Conservation (phyloP, 257 asterid species). For the Verbascum thapsus region DNA sequence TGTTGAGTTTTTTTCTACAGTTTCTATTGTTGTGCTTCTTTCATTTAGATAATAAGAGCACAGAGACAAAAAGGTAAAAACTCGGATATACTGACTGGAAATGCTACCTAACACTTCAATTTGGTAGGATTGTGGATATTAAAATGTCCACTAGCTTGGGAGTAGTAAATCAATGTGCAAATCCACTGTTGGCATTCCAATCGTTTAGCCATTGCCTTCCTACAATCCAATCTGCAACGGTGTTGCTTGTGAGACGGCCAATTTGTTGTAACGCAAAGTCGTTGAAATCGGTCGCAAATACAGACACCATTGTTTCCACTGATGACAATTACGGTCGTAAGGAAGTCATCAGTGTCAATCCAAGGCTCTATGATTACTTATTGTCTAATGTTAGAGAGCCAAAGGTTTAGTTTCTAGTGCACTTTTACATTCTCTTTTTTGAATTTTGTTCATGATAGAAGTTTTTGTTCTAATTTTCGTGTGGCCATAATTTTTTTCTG, state of each 20-base stretch:
- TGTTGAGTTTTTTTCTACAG: not conserved
- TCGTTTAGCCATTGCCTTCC: conserved; percentile 23
- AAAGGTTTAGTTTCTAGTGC: conserved; percentile 40
- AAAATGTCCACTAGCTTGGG: conserved; percentile 37
- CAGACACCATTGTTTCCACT: conserved; percentile 44
- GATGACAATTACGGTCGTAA: conserved; percentile 68
- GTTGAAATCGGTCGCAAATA: conserved; percentile 43
- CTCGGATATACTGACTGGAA: conserved; percentile 11
- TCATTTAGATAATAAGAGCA: not conserved
- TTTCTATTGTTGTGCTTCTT: not conserved
- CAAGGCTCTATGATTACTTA: conserved; percentile 68
- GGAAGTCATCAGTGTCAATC: conserved; percentile 78
- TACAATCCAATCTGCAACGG: conserved; percentile 20
- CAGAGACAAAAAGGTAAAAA: too few species aligned
- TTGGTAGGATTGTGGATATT: conserved; percentile 31
- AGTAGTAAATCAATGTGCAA: conserved; percentile 33
- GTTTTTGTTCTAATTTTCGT: too few species aligned
- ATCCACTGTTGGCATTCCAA: conserved; percentile 27
- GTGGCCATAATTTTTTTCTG: too few species aligned
- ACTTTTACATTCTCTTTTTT: conserved; percentile 4
- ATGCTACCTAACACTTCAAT: conserved; percentile 29
- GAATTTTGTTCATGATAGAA: too few species aligned
- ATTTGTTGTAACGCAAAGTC: conserved; percentile 26
- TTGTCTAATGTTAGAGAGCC: conserved; percentile 88
- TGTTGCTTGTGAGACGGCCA: conserved; percentile 18